A percentile compares a stretch with the other conserved stretches of the same genome.
Evolutionary conservation across 2,329 filamentous ascomycete species (phyloP).

Genomic region (Periconia digitata): DNA sequence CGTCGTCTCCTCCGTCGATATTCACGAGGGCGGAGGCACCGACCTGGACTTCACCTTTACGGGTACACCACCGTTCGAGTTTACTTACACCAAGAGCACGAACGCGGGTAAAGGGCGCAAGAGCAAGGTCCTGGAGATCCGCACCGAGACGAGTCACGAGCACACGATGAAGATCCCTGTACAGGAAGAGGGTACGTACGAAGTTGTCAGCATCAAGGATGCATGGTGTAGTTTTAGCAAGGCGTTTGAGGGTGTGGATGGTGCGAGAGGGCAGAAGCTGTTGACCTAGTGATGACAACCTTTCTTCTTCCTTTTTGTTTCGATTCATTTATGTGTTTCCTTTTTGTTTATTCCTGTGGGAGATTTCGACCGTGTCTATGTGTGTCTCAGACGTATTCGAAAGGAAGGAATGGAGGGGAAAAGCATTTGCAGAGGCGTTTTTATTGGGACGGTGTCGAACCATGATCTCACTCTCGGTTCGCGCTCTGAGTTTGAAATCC

Average conservation of each 20-base stretch:
- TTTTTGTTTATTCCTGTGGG: too few relatives aligned
- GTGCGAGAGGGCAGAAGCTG: constrained; percentile 41
- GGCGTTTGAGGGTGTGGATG: constrained; percentile 53
- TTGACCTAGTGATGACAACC: constrained; percentile 35
- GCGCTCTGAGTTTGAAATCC: too few relatives aligned
- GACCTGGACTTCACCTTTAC: constrained; percentile 95
- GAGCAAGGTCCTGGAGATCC: constrained; percentile 77
- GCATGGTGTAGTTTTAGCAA: constrained; percentile 87
- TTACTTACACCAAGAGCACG: constrained; percentile 90
- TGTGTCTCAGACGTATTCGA: too few relatives aligned
- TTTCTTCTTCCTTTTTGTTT: too few relatives aligned
- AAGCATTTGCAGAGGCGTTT: too few relatives aligned
- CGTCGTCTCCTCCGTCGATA: constrained; percentile 78
- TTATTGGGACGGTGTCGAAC: too few relatives aligned
- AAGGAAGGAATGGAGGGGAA: too few relatives aligned
- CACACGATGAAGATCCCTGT: constrained; percentile 79
- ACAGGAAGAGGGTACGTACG: constrained; percentile 93
- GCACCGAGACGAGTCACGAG: constrained; percentile 82
- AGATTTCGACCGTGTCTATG: too few relatives aligned
- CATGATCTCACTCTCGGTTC: too few relatives aligned
- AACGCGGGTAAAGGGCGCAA: constrained; percentile 69
- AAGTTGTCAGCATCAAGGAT: constrained; percentile 96
- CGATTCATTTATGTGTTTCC: too few relatives aligned
- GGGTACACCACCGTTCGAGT: constrained; percentile 94
- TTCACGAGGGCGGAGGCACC: constrained; percentile 93